Conservation (phyloP, 352 stramenopile species). For the Discostella stelligera region DNA sequence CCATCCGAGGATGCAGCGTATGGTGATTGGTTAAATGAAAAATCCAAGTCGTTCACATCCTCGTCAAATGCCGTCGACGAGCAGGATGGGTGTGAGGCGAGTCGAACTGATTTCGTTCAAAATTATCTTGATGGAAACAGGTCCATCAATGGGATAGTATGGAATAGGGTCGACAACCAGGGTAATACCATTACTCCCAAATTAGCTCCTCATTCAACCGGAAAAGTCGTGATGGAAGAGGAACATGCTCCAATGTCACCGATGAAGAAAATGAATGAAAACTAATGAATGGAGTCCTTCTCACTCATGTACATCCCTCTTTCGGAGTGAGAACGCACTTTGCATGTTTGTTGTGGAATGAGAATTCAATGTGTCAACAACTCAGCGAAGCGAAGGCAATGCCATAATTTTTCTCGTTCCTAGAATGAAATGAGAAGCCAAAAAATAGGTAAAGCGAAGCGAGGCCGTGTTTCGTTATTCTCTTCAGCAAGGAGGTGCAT, state of each 20-base stretch:
- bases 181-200: not conserved
- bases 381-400: no score
- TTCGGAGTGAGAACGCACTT: no score
- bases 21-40: constrained; percentile 54
- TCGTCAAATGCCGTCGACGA: not conserved
- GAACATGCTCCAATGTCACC: constrained; percentile 1
- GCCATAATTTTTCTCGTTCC: no score
- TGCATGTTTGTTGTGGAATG: no score
- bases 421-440: not conserved
- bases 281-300: not conserved
- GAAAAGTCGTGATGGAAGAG: constrained; percentile 17
- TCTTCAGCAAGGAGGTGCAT: not conserved
- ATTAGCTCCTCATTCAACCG: constrained; percentile 2
- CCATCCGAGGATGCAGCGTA: constrained; percentile 52
- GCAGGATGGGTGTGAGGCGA: constrained; percentile 1
- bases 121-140: constrained; percentile 59
- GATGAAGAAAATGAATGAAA: not conserved
- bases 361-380: no score
- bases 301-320: not conserved
- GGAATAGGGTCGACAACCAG: constrained; percentile 33
- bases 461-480: not conserved
- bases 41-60: constrained; percentile 4
- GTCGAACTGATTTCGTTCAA: constrained; percentile 42
- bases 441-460: not conserved
- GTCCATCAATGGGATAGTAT: constrained; percentile 67